Conservation (phyloP, 1,139 yeast genomes). For the Candida albicans region DNA sequence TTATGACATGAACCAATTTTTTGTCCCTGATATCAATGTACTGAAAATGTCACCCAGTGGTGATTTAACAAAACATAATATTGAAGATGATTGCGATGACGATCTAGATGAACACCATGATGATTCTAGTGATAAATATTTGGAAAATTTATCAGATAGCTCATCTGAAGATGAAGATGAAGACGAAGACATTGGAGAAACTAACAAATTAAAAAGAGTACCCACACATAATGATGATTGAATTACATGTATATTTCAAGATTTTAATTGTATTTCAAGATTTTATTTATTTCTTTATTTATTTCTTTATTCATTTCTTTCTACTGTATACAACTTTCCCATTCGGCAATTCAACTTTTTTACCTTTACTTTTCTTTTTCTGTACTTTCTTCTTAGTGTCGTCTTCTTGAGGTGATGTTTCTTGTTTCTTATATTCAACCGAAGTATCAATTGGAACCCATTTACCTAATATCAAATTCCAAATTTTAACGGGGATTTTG, state of each 20-base stretch:
- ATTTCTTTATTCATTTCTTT: conserved; percentile 15
- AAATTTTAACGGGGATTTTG: conserved; percentile 43
- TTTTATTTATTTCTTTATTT: conserved; percentile 3
- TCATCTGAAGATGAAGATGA: conserved; percentile 31
- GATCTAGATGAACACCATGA: conserved; percentile 16
- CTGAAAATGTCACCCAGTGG: conserved; percentile 23
- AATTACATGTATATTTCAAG: conserved; percentile 1
- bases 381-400: conserved; percentile 23
- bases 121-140: conserved; percentile 22
- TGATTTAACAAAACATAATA: conserved; percentile 8
- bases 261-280: conserved; percentile 1
- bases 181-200: conserved; percentile 20
- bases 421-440: conserved; percentile 19
- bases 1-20: conserved; percentile 17
- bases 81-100: conserved; percentile 12
- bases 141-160: conserved; percentile 40
- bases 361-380: conserved; percentile 41
- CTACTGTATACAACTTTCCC: conserved; percentile 60
- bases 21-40: conserved; percentile 14
- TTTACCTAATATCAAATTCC: conserved; percentile 50
- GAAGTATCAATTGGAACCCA: conserved; percentile 28
- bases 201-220: conserved; percentile 37
- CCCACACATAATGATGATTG: conserved; percentile 33
- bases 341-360: conserved; percentile 54
- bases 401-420: conserved; percentile 11